These are phyloP conservation scores for Trametes pubescens DNA, from an alignment of 1,284 basidiomycete genomes.

Conservation along the genomic window DNA sequence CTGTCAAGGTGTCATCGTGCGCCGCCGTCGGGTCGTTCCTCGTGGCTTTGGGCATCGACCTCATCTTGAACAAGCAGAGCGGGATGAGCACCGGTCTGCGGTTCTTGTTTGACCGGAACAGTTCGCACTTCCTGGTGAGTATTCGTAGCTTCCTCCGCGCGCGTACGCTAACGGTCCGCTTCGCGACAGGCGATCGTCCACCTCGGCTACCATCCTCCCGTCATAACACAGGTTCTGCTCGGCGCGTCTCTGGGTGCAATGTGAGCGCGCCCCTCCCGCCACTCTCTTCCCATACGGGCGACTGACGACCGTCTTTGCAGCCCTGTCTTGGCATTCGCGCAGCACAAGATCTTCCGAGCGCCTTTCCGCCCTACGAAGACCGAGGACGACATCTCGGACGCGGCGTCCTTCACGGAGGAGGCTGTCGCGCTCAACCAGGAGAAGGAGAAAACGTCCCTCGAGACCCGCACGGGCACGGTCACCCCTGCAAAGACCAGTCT, in stretches of 20 bases:
- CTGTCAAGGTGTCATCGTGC: constrained; percentile 51
- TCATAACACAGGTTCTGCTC: constrained; percentile 54
- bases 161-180: not conserved
- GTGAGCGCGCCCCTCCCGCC: constrained; percentile 12
- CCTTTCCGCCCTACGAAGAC: constrained; percentile 33
- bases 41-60: constrained; percentile 60
- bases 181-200: constrained; percentile 52
- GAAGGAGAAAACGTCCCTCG: constrained; percentile 1
- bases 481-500: constrained; percentile 16
- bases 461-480: constrained; percentile 4
- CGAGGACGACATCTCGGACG: constrained; percentile 12
- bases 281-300: not conserved
- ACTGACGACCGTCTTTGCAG: constrained; percentile 26
- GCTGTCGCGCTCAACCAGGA: constrained; percentile 12
- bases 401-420: constrained; percentile 15
- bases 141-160: constrained; percentile 7
- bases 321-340: constrained; percentile 39
- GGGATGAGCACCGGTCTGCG: constrained; percentile 71
- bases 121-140: constrained; percentile 62
- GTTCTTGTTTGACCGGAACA: constrained; percentile 68
- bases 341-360: constrained; percentile 43
- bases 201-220: constrained; percentile 55
- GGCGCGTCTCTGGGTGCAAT: constrained; percentile 51
- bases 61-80: constrained; percentile 61
- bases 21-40: constrained; percentile 69